Conservation (phyloP, 2,329 filamentous ascomycete species). For the Phialophora tarda region DNA sequence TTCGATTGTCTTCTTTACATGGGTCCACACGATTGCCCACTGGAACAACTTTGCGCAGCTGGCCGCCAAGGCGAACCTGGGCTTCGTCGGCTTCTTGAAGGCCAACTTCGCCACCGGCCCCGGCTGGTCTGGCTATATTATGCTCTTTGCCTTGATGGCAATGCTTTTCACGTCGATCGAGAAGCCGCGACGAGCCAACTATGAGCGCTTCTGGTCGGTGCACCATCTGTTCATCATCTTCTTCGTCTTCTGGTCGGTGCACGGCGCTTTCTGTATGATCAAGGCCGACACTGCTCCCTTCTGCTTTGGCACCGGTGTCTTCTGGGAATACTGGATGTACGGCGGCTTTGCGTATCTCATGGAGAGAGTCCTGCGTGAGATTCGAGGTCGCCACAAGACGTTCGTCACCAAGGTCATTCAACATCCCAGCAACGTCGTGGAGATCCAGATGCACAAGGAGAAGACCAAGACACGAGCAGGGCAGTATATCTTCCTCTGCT, state of each 20-base stretch:
- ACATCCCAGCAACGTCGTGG: slow-evolving; percentile 85
- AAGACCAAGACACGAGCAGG: slow-evolving; percentile 80
- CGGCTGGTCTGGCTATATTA: slow-evolving; percentile 85
- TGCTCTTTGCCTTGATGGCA: slow-evolving; percentile 77
- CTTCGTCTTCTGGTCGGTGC: slow-evolving; percentile 90
- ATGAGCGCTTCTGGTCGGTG: slow-evolving; percentile 89
- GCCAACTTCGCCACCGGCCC: slow-evolving; percentile 80
- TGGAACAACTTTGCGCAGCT: slow-evolving; percentile 86
- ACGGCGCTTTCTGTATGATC: slow-evolving; percentile 90
- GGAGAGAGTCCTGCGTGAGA: slow-evolving; percentile 78
- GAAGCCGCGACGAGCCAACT: slow-evolving; percentile 78
- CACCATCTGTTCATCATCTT: slow-evolving; percentile 88
- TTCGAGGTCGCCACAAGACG: slow-evolving; percentile 80
- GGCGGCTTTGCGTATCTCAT: slow-evolving; percentile 79
- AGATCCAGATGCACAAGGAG: slow-evolving; percentile 92
- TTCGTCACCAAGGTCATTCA: slow-evolving; percentile 89
- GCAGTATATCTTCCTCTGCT: slow-evolving; percentile 85
- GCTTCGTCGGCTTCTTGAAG: slow-evolving; percentile 76
- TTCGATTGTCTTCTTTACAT: slow-evolving; percentile 88
- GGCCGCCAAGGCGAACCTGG: slow-evolving; percentile 74
- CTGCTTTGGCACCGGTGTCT: slow-evolving; percentile 76
- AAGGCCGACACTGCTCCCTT: slow-evolving; percentile 81
- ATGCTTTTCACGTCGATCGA: slow-evolving; percentile 80
- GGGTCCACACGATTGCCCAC: slow-evolving; percentile 83
- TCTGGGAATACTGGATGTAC: slow-evolving; percentile 91